These are phyloP conservation scores for Neopestalotiopsis clavispora DNA, from an alignment of 2,329 filamentous ascomycete species.

Conservation along the genomic window DNA sequence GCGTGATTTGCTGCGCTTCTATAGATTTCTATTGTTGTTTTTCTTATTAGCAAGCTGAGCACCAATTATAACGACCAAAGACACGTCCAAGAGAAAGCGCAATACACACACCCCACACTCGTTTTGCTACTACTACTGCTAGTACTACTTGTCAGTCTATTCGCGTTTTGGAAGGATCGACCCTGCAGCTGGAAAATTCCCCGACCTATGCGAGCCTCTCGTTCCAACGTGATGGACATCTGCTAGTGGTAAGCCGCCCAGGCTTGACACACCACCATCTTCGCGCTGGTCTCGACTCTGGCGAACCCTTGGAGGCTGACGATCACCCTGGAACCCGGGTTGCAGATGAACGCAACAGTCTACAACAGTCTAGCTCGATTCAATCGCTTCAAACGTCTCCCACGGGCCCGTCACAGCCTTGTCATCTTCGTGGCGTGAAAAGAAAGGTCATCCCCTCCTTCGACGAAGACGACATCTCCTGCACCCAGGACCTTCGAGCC, in stretches of 20 bases:
- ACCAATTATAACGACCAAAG: background rate
- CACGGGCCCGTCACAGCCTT: constrained; percentile 36
- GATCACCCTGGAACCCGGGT: constrained; percentile 29
- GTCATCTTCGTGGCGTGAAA: constrained; percentile 33
- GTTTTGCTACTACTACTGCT: constrained; percentile 28
- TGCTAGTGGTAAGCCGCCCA: constrained; percentile 30
- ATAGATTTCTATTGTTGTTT: too few relatives aligned
- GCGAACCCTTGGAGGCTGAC: constrained; percentile 22
- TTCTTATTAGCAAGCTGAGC: too few relatives aligned
- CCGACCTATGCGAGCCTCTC: constrained; percentile 32
- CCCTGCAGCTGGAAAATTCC: constrained; percentile 33
- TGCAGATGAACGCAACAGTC: constrained; percentile 30
- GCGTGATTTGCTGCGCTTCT: background rate
- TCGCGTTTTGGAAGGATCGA: constrained; percentile 31
- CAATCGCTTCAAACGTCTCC: constrained; percentile 25
- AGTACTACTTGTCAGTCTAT: constrained; percentile 13
- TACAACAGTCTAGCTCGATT: constrained; percentile 32
- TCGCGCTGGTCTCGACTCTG: constrained; percentile 23
- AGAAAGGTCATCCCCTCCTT: constrained; percentile 22
- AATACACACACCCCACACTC: background rate
- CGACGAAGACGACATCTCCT: constrained; percentile 8
- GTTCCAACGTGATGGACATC: constrained; percentile 21
- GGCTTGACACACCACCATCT: constrained; percentile 35
- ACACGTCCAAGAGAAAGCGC: background rate
- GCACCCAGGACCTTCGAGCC: constrained; percentile 14